A percentile compares a stretch with the other conserved stretches of the same genome.
Conservation (phyloP, 495 filamentous ascomycete species). For the Aspergillus diversus region DNA sequence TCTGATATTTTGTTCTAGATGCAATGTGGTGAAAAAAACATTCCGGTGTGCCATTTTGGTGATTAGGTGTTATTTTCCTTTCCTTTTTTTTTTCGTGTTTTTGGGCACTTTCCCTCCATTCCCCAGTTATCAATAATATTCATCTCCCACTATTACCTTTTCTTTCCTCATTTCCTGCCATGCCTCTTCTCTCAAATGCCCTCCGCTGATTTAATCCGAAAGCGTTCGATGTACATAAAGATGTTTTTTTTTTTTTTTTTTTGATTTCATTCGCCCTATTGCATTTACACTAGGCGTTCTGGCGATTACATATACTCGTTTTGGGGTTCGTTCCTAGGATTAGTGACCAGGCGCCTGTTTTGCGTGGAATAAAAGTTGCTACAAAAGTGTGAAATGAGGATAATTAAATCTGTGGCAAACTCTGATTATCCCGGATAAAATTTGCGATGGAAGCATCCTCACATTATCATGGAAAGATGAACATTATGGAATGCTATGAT, state of each 20-base stretch:
- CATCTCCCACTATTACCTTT: neutral
- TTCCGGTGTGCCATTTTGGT: neutral
- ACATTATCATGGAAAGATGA: too few species aligned
- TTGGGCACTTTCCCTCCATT: too few species aligned
- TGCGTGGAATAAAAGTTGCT: constrained; percentile 1
- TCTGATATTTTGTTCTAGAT: neutral
- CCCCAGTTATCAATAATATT: too few species aligned
- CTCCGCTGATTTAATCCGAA: constrained; percentile 1
- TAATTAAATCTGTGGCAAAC: neutral
- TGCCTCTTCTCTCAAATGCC: neutral
- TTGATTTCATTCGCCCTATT: constrained; percentile 30
- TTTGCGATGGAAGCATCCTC: too few species aligned
- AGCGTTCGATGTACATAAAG: constrained; percentile 10
- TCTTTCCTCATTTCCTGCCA: constrained; percentile 3
- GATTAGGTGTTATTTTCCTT: neutral
- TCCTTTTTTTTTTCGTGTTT: neutral
- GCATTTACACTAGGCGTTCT: constrained; percentile 24
- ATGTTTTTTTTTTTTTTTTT: constrained; percentile 19
- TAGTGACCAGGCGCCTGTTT: neutral
- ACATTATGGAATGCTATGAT: too few species aligned
- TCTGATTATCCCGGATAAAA: too few species aligned
- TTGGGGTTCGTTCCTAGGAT: neutral
- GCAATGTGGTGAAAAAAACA: neutral
- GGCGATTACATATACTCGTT: constrained; percentile 8
- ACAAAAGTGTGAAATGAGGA: neutral